These are phyloP conservation scores for Dictyostelium intermedium DNA, from an alignment of 78 protist genomes.

Conservation along the genomic window DNA sequence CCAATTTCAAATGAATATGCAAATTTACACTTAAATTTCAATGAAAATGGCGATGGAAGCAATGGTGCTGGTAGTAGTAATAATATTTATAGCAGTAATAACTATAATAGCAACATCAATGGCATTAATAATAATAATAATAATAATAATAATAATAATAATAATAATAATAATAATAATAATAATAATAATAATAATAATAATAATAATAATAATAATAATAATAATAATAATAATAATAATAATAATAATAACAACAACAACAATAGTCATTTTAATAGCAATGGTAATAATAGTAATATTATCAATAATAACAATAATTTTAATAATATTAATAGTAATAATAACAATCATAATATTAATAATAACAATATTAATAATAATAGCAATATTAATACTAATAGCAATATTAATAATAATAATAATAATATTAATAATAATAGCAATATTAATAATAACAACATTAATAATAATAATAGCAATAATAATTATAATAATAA, in stretches of 20 bases:
- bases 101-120: background rate
- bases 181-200: background rate
- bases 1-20: background rate
- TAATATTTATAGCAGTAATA: background rate
- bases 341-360: background rate
- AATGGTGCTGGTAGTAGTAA: background rate
- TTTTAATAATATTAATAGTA: background rate
- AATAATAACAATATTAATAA: background rate
- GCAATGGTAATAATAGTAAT: background rate
- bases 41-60: background rate
- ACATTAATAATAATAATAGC: background rate
- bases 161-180: background rate
- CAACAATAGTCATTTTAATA: background rate
- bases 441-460: background rate
- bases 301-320: background rate
- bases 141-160: background rate
- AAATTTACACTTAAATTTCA: background rate
- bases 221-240: background rate
- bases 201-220: background rate
- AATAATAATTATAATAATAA: no score
- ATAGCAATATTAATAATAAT: background rate
- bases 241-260: background rate
- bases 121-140: background rate
- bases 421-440: background rate
- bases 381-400: background rate